Evolutionary conservation across 1,284 basidiomycete species (phyloP).

Genomic region (Moesziomyces parantarcticus): DNA sequence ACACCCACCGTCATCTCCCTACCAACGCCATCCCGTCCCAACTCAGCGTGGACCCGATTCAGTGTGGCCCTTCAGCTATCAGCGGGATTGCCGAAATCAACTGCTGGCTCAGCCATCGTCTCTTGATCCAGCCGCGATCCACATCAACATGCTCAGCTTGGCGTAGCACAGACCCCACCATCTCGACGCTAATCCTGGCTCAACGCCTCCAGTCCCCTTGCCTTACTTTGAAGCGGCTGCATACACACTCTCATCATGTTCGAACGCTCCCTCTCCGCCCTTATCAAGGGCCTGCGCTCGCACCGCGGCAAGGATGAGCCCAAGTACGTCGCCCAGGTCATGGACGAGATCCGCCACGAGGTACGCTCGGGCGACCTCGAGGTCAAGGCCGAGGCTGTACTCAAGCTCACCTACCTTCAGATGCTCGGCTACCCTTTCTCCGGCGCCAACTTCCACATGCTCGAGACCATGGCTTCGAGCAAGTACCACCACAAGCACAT

Average conservation of each 20-base stretch:
- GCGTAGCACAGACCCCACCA: background rate
- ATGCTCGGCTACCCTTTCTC: slow-evolving; percentile 79
- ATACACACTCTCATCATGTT: slow-evolving; percentile 50
- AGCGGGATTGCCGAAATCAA: no score
- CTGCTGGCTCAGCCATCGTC: no score
- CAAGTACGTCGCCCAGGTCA: slow-evolving; percentile 69
- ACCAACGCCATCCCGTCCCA: no score
- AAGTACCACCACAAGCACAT: slow-evolving; percentile 92
- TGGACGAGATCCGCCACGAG: slow-evolving; percentile 84
- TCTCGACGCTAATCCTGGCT: no score
- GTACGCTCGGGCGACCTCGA: slow-evolving; percentile 95
- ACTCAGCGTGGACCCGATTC: no score
- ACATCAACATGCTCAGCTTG: background rate
- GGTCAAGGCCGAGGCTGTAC: slow-evolving; percentile 90
- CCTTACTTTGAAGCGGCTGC: no score
- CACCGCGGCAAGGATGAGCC: slow-evolving; percentile 69
- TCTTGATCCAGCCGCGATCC: no score
- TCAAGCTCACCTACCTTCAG: slow-evolving; percentile 96
- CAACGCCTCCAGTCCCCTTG: no score
- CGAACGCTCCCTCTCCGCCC: slow-evolving; percentile 62
- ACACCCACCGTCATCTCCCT: background rate
- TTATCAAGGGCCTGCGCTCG: slow-evolving; percentile 67
- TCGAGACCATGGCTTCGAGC: slow-evolving; percentile 96
- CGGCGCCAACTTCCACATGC: slow-evolving; percentile 76
- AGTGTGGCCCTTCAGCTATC: no score